A percentile compares a stretch with the other conserved stretches of the same genome.
phyloP scores from a whole-genome alignment of 2,329 filamentous ascomycete genomes.

The Sclerotinia trifoliorum region DNA sequence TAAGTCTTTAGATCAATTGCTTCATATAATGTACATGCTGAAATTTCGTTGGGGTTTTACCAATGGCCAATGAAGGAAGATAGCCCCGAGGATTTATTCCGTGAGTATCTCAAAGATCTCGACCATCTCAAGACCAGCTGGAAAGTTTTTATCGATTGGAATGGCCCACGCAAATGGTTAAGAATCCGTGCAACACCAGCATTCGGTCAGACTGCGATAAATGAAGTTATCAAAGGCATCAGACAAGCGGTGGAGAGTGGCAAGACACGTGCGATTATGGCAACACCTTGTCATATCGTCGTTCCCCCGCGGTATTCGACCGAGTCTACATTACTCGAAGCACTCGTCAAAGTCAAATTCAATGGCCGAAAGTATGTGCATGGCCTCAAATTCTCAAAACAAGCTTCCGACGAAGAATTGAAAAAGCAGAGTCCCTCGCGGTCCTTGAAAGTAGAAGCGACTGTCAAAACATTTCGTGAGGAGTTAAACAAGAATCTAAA shows the following conservation, averaged over 20 bases:
- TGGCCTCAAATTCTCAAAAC: slow-evolving; percentile 1
- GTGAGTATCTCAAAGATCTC: slow-evolving; percentile 30
- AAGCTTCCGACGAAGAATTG: background rate
- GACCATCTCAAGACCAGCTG: slow-evolving; percentile 26
- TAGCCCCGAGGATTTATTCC: slow-evolving; percentile 26
- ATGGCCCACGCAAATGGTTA: slow-evolving; percentile 24
- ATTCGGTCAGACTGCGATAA: slow-evolving; percentile 12
- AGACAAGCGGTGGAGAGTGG: slow-evolving; percentile 29
- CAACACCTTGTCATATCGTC: slow-evolving; percentile 32
- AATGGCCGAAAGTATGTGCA: slow-evolving; percentile 5
- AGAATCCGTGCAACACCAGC: slow-evolving; percentile 22
- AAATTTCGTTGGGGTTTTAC: slow-evolving; percentile 27
- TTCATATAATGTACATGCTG: background rate
- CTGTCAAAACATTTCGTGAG: slow-evolving; percentile 23
- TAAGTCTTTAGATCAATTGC: background rate
- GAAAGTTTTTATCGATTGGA: slow-evolving; percentile 31
- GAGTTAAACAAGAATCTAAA: slow-evolving; percentile 27
- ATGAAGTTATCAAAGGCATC: slow-evolving; percentile 30
- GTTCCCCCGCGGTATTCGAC: slow-evolving; percentile 28
- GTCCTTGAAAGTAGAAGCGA: background rate
- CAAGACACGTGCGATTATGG: slow-evolving; percentile 27
- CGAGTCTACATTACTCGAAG: slow-evolving; percentile 5
- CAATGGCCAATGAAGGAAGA: slow-evolving; percentile 30
- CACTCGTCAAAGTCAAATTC: background rate
- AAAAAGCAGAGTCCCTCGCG: background rate